phyloP scores from a whole-genome alignment of 2,329 filamentous ascomycete genomes.

The Venturia oleaginea region DNA sequence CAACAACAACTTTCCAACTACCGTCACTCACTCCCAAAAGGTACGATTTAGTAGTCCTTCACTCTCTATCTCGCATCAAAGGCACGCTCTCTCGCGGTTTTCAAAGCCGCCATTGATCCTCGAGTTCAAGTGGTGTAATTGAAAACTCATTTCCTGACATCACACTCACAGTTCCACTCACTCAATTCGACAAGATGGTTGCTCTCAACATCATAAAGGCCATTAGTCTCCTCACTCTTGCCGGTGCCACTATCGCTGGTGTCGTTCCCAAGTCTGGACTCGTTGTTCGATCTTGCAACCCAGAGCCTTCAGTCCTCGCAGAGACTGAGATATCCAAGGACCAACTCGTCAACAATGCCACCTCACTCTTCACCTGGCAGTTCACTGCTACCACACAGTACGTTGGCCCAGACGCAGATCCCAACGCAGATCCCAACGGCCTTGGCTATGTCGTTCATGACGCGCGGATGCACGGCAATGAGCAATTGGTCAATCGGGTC shows the following conservation, averaged over 20 bases:
- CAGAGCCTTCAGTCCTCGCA: slow-evolving; percentile 13
- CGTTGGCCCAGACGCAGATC: neutral
- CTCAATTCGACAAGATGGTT: neutral
- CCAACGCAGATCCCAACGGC: neutral
- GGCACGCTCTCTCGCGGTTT: neutral
- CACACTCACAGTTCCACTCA: neutral
- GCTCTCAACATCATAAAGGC: neutral
- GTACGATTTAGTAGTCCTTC: neutral
- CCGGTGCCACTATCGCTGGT: neutral
- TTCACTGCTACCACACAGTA: slow-evolving; percentile 15
- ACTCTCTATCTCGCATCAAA: neutral
- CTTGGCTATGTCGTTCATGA: neutral
- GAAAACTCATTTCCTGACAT: neutral
- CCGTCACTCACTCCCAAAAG: neutral
- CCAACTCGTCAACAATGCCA: slow-evolving; percentile 18
- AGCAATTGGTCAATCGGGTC: neutral
- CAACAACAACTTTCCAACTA: neutral
- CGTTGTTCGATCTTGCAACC: slow-evolving; percentile 15
- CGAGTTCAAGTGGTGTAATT: neutral
- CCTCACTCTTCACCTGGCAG: slow-evolving; percentile 22
- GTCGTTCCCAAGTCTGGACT: neutral
- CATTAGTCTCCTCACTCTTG: neutral
- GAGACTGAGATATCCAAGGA: neutral
- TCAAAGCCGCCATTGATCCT: neutral
- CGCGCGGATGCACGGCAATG: neutral